Percentiles rank a stretch among this genome's conserved stretches.
Evolutionary conservation across 768 basidiomycete species (phyloP).

Genomic region (Suillus americanus): DNA sequence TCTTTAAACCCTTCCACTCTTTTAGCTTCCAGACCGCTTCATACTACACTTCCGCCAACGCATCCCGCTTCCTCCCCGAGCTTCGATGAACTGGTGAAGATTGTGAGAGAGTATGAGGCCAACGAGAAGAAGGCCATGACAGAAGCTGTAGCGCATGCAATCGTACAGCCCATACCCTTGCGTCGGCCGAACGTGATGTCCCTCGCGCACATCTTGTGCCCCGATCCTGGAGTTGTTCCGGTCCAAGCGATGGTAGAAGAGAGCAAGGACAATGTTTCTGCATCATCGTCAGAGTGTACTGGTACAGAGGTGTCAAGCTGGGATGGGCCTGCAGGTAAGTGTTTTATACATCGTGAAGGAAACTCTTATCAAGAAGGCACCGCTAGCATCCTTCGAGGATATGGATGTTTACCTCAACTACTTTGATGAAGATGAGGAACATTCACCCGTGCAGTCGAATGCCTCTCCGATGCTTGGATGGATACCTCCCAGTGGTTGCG

Average conservation of each 20-base stretch:
- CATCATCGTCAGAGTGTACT: not conserved
- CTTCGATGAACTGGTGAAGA: not conserved
- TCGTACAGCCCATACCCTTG: not conserved
- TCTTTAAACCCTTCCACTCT: not conserved
- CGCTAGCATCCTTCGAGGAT: not conserved
- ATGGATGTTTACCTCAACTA: not conserved
- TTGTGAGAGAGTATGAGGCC: not conserved
- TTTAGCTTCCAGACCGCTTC: not conserved
- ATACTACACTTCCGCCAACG: not conserved
- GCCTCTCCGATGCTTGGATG: constrained; percentile 22
- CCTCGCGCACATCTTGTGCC: constrained; percentile 5
- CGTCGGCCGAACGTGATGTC: constrained; percentile 10
- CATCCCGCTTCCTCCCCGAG: not conserved
- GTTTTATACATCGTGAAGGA: not conserved
- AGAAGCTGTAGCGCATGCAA: not conserved
- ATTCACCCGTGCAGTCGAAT: not conserved
- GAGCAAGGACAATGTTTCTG: not conserved
- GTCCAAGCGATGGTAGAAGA: not conserved
- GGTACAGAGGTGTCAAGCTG: not conserved
- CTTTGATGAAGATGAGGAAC: not conserved
- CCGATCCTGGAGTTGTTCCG: too few species aligned
- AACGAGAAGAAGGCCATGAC: not conserved
- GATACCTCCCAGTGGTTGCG: constrained; percentile 25
- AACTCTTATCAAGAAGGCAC: not conserved
- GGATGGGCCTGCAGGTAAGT: not conserved